Percentiles rank a stretch among this genome's conserved stretches.
These are phyloP conservation scores for Xerocomellus dryophilus DNA, from an alignment of 768 basidiomycete genomes.

Conservation along the genomic window DNA sequence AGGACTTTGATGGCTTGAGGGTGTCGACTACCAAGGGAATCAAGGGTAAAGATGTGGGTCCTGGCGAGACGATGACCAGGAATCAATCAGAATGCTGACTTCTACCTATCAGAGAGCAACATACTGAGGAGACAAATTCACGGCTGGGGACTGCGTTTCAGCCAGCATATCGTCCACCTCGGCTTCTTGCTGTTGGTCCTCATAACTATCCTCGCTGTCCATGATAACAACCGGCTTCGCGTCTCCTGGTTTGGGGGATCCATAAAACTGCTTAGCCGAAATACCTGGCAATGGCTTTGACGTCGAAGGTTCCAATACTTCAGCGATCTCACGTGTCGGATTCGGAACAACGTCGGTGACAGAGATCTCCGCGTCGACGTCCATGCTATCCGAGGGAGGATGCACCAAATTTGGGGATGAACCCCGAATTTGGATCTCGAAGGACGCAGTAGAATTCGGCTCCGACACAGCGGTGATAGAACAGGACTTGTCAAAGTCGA, in stretches of 20 bases:
- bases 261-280: conserved; percentile 25
- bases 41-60: conserved; percentile 82
- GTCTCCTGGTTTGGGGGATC: background rate
- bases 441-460: conserved; percentile 5
- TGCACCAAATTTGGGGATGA: conserved; percentile 17
- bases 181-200: conserved; percentile 31
- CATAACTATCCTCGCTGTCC: conserved; percentile 28
- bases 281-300: conserved; percentile 15
- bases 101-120: background rate
- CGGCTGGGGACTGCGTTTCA: conserved; percentile 14
- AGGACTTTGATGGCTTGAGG: conserved; percentile 60
- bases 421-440: conserved; percentile 10
- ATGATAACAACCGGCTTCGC: background rate
- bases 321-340: background rate
- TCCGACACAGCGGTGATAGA: conserved; percentile 11
- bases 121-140: conserved; percentile 23
- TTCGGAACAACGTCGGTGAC: background rate
- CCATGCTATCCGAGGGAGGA: conserved; percentile 26
- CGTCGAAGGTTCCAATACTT: background rate
- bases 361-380: conserved; percentile 19
- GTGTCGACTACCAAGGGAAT: conserved; percentile 82
- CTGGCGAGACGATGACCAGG: conserved; percentile 34
- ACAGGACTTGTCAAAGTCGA: conserved; percentile 15
- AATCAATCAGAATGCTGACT: background rate
- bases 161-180: conserved; percentile 33